Base-by-base conservation (phyloP, 331 rosid species). In the Telfairia occidentalis region DNA sequence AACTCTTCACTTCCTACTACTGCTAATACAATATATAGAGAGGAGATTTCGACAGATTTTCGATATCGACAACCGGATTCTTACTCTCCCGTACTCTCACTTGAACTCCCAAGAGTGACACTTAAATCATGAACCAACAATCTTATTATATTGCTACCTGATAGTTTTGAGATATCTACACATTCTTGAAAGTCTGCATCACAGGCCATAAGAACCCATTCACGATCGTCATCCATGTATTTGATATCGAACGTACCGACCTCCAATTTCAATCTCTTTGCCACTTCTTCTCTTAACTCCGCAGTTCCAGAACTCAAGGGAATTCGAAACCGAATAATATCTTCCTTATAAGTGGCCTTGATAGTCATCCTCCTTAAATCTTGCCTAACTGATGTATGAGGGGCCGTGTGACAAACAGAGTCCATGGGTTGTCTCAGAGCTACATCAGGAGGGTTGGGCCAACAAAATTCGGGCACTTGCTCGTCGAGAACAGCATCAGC, bases 161-260 rank as follows among this genome's bases (percentile, higher is more conserved):
- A 85, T 64, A 92, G 77, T 74, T 81, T 87, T 53, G 90, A 87
- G 58, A 95, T 78, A 71, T 92, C 92, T 76, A 87, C 66, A 79
- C 99, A 92, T 79, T 95, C 97, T 79, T 87, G 99, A 48, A 95
- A 78, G 83, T 95, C 97, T 53, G 96, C 96, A 76, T 90, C 92
- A 40, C 97, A 95, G 35, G 96, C 91, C 24, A 92, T 83, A 85
- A 90, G 84, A 81, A 95, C 97, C 97, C 94, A 90, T 76, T 90
- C 99, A 1, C 87, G 87, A 80, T 90, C 99, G 77, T 92, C 97
- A 32, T 90, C 97, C 78, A 92, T 77, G 81, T 89, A 90, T 87
- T 90, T 90, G 76, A 95, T 81, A 74, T 92, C 96, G 76, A 92
- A 92, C 23, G 89, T 90, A 61, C 96, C 92, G 29, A 81, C 82